Evolutionary conservation across 768 basidiomycete genomes (phyloP).

Genomic region (Trametes villosa): DNA sequence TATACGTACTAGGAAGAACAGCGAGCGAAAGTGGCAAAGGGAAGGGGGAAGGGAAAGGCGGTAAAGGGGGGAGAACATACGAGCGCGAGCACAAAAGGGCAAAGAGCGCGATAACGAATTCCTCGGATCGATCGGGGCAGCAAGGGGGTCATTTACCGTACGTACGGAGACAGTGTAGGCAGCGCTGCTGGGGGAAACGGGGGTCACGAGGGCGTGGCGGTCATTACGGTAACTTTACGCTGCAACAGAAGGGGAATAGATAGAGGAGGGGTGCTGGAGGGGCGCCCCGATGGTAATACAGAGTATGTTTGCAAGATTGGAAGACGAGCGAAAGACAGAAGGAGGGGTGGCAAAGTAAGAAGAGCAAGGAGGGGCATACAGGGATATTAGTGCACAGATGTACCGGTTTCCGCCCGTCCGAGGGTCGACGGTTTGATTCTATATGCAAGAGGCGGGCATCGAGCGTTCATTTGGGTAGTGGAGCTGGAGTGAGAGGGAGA

Average conservation of each 20-base stretch:
- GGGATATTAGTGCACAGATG: constrained; percentile 21
- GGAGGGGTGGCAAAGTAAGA: not conserved
- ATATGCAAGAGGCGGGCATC: constrained; percentile 25
- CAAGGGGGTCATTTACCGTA: not conserved
- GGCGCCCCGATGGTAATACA: constrained; percentile 26
- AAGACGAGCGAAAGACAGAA: constrained; percentile 2
- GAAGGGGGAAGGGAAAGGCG: not conserved
- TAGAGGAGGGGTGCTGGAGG: constrained; percentile 16
- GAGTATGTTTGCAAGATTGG: not conserved
- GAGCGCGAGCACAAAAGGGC: not conserved
- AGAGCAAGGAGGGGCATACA: constrained; percentile 14
- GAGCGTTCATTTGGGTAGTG: not conserved
- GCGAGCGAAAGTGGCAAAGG: not conserved
- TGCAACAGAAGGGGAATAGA: constrained; percentile 12
- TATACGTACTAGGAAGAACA: not conserved
- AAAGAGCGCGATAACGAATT: constrained; percentile 9
- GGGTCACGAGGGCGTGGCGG: constrained; percentile 5
- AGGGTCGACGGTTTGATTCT: constrained; percentile 16
- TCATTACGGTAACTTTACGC: constrained; percentile 28
- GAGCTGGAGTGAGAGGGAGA: not conserved
- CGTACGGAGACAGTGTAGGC: not conserved
- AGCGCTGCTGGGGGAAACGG: constrained; percentile 4
- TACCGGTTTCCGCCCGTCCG: constrained; percentile 19
- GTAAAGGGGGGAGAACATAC: not conserved
- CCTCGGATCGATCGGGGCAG: not conserved